phyloP scores from a whole-genome alignment of 2,329 filamentous ascomycete genomes.

The Davidsoniella eucalypti region DNA sequence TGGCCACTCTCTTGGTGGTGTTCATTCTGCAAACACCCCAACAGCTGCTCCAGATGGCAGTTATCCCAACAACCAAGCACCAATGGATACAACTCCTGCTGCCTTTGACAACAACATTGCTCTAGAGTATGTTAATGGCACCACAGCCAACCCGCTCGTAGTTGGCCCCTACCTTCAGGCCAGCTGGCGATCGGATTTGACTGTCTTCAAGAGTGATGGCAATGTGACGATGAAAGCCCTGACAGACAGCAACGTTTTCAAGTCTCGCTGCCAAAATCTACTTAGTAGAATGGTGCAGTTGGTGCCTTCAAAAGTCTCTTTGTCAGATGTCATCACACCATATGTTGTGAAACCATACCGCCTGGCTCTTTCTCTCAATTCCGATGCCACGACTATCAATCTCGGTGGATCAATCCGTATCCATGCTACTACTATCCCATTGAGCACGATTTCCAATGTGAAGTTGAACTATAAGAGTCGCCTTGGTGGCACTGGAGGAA shows the following conservation, averaged over 20 bases:
- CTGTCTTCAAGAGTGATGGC: conserved; percentile 36
- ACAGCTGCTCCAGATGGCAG: conserved; percentile 31
- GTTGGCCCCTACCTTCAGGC: conserved; percentile 30
- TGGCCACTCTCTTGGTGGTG: conserved; percentile 44
- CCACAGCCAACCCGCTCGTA: conserved; percentile 37
- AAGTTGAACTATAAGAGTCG: conserved; percentile 40
- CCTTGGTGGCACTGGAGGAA: conserved; percentile 24
- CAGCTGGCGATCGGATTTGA: conserved; percentile 35
- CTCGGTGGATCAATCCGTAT: conserved; percentile 41
- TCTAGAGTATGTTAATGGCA: conserved; percentile 38
- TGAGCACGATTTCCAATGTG: conserved; percentile 28
- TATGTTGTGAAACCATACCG: conserved; percentile 44
- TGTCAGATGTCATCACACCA: conserved; percentile 35
- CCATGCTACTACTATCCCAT: conserved; percentile 31
- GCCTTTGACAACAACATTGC: conserved; percentile 40
- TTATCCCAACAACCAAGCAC: conserved; percentile 26
- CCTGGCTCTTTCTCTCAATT: conserved; percentile 36
- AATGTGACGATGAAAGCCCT: conserved; percentile 38
- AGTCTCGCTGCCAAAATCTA: conserved; percentile 30
- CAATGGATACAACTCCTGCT: conserved; percentile 31
- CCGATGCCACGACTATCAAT: conserved; percentile 29
- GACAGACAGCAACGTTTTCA: conserved; percentile 28
- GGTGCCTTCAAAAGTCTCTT: conserved; percentile 32
- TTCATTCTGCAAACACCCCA: conserved; percentile 37
- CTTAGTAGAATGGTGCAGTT: conserved; percentile 46